These are phyloP conservation scores for Neofusicoccum kwambonambiense DNA, from an alignment of 2,329 filamentous ascomycete genomes.

Conservation along the genomic window DNA sequence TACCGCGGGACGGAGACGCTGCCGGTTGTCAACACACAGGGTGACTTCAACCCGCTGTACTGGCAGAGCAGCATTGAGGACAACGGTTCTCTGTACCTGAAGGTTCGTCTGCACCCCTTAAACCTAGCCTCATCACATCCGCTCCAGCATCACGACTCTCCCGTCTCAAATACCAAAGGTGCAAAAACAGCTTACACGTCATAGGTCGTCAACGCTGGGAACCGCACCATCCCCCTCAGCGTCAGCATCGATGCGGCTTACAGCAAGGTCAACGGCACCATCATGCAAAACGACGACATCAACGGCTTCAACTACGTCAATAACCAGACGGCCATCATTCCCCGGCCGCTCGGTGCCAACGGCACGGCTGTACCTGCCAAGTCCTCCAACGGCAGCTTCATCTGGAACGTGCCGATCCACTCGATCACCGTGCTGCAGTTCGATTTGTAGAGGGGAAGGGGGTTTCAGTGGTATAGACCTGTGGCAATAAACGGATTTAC, in stretches of 20 bases:
- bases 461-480: too few species aligned
- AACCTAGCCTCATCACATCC: not conserved
- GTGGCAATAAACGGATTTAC: too few species aligned
- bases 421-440: conserved; percentile 30
- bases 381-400: conserved; percentile 20
- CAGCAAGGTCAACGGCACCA: conserved; percentile 28
- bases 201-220: conserved; percentile 26
- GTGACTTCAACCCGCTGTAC: conserved; percentile 31
- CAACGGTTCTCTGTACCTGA: conserved; percentile 19
- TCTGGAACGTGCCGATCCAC: conserved; percentile 26
- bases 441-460: not conserved
- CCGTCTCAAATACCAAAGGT: not conserved
- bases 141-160: not conserved
- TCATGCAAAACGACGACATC: conserved; percentile 24
- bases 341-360: conserved; percentile 20
- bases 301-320: conserved; percentile 28
- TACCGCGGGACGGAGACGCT: conserved; percentile 30
- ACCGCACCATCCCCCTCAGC: conserved; percentile 23
- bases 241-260: conserved; percentile 24
- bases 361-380: conserved; percentile 8
- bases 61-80: conserved; percentile 31
- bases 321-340: conserved; percentile 26
- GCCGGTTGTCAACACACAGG: conserved; percentile 27
- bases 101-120: conserved; percentile 15
- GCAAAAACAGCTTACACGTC: not conserved